Conservation (phyloP, 495 filamentous ascomycete genomes). For the Acidiella bohemica region DNA sequence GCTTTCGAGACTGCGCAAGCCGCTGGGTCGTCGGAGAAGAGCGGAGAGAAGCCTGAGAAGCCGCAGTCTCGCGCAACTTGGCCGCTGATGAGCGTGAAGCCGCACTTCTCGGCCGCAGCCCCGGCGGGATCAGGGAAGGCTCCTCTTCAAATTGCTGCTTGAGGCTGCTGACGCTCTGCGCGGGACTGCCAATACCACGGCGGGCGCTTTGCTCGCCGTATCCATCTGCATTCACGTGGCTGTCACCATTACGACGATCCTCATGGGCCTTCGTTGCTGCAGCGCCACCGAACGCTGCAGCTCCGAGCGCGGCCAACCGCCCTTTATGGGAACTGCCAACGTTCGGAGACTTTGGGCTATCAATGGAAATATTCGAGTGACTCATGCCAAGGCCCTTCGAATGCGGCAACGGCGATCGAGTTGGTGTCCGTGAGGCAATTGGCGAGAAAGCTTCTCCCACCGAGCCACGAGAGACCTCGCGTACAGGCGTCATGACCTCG, state of each 20-base stretch:
- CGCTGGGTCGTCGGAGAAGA: slow-evolving; percentile 24
- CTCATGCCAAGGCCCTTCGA: slow-evolving; percentile 40
- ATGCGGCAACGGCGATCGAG: slow-evolving; percentile 38
- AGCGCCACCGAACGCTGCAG: slow-evolving; percentile 28
- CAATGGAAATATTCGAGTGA: slow-evolving; percentile 47
- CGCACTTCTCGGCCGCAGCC: slow-evolving; percentile 17
- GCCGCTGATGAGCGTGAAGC: slow-evolving; percentile 20
- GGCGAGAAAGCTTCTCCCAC: slow-evolving; percentile 40
- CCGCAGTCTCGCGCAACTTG: slow-evolving; percentile 3
- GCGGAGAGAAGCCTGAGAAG: slow-evolving; percentile 9
- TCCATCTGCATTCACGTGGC: slow-evolving; percentile 21
- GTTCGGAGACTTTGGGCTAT: slow-evolving; percentile 14
- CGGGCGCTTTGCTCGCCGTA: slow-evolving; percentile 32
- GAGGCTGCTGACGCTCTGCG: slow-evolving; percentile 73
- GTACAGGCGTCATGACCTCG: slow-evolving; percentile 38
- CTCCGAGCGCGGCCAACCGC: slow-evolving; percentile 28
- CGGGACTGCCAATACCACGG: slow-evolving; percentile 57
- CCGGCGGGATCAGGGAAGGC: slow-evolving; percentile 22
- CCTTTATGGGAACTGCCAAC: slow-evolving; percentile 32
- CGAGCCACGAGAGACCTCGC: slow-evolving; percentile 43
- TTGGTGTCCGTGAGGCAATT: slow-evolving; percentile 25
- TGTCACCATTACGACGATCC: slow-evolving; percentile 21
- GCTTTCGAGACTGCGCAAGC: slow-evolving; percentile 8
- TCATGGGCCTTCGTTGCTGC: slow-evolving; percentile 21
- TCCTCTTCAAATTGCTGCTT: slow-evolving; percentile 40